Evolutionary conservation across 768 basidiomycete genomes (phyloP), one percentile per base, ranked within the genome.

Genomic region (Tulasnella sp.): DNA sequence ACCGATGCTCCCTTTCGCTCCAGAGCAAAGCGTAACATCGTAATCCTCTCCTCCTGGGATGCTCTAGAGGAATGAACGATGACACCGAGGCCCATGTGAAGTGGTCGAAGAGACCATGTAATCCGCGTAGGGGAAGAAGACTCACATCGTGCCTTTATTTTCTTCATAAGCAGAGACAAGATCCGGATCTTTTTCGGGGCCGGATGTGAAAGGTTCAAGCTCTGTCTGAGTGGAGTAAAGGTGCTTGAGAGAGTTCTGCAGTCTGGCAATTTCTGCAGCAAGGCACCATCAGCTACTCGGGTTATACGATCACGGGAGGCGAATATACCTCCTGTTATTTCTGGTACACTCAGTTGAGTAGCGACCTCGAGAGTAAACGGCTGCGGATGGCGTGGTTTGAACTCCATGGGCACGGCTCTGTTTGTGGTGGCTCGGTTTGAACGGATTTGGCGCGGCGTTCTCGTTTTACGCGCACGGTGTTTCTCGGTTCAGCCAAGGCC

Each of bases 21-120:
- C 77, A 94, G 85, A 9, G 91, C 93, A 82, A 91, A 85, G 84
- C 88, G 90, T 75, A 94, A 87, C 75, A 94, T 93, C 38, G 85
- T 85, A 79, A 94, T 89, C 31, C 94, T 88, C 83, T 95, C 94
- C 82, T 92, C 89, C 85, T 95, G 94, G 10, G 94, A 93, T 9
- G 89, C 92, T 81, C 94, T 95, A 82, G 38, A 81, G 40, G 79
- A 38, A 72, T 80, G 75, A 82, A 68, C 6, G 78, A 73, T 79
- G 71, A 12, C 73, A 72, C 9, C 44, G 40, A n/a, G n/a, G 71
- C 62, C 10, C 76, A 56, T 77, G 71, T 48, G 62, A 56, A 52
- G 34, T 6, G 72, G 74, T 44, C 42, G 42, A 44, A 44, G 42
- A 44, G 71, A 74, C 21, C 34, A 42, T 31, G 46, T 74, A n/a